A percentile compares a stretch with the other conserved stretches of the same genome.
These are phyloP conservation scores for Trichoderma sp. DNA, from an alignment of 2,329 filamentous ascomycete species.

Conservation along the genomic window DNA sequence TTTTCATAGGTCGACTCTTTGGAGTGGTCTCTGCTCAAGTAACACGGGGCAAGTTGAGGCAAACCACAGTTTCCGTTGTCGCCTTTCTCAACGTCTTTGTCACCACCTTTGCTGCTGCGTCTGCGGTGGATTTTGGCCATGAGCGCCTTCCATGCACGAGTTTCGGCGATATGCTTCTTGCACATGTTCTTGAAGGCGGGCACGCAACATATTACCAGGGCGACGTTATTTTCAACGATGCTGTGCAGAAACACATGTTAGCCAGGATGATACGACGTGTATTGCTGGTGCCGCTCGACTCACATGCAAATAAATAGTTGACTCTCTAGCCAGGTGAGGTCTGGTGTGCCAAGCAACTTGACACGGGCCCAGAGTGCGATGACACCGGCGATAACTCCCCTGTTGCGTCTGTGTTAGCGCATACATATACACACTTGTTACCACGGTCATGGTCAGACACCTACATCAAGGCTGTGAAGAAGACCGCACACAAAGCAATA, in stretches of 20 bases:
- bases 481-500: conserved; percentile 19
- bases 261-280: neutral
- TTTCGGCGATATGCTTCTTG: neutral
- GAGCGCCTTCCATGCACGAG: neutral
- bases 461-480: conserved; percentile 22
- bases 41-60: neutral
- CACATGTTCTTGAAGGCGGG: conserved; percentile 18
- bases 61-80: neutral
- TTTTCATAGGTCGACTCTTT: neutral
- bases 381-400: conserved; percentile 5
- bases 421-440: neutral
- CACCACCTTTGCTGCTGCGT: too few species aligned
- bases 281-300: neutral
- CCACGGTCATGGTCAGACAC: neutral
- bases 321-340: neutral
- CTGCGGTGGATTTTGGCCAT: neutral
- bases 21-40: neutral
- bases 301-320: conserved; percentile 6
- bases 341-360: neutral
- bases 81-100: neutral
- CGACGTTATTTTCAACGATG: conserved; percentile 21
- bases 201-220: conserved; percentile 23
- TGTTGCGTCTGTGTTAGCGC: neutral
- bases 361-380: neutral
- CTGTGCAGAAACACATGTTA: neutral